A percentile compares a stretch with the other conserved stretches of the same genome.
Conservation (phyloP, 139 green algal species). For the Coelastrella sp. region DNA sequence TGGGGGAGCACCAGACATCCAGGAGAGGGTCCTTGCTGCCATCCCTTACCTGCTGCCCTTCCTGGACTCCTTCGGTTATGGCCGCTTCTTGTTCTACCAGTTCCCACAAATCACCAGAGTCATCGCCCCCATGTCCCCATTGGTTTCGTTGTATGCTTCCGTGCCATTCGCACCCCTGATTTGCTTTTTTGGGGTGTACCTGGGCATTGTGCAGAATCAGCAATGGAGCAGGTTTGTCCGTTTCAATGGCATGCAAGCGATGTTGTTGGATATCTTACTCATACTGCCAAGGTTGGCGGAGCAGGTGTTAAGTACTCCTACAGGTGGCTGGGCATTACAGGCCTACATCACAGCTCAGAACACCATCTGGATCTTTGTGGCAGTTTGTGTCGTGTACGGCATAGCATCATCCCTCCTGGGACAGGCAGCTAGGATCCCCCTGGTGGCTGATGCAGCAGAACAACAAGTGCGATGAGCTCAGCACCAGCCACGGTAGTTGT, state of each 20-base stretch:
- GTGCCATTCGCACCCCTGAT: constrained; percentile 67
- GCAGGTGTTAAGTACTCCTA: constrained; percentile 56
- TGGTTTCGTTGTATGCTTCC: constrained; percentile 58
- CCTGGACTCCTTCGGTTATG: constrained; percentile 65
- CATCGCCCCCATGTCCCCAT: constrained; percentile 50
- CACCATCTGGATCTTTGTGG: constrained; percentile 69
- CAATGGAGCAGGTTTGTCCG: constrained; percentile 60
- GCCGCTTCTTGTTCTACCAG: constrained; percentile 66
- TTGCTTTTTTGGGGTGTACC: constrained; percentile 69
- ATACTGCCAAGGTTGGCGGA: constrained; percentile 68
- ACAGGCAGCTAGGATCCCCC: constrained; percentile 55
- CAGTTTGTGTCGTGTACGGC: constrained; percentile 57
- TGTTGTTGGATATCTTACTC: constrained; percentile 72
- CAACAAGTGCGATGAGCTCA: constrained; percentile 56
- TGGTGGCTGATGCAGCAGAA: constrained; percentile 66
- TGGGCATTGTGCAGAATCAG: constrained; percentile 68
- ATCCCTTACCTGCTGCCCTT: constrained; percentile 67
- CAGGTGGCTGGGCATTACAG: constrained; percentile 56
- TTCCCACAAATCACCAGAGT: constrained; percentile 58
- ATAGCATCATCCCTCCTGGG: constrained; percentile 53
- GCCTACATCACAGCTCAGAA: constrained; percentile 64
- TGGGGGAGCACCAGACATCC: constrained; percentile 24
- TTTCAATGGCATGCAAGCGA: constrained; percentile 67
- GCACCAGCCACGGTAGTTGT: no score
- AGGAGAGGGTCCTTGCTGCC: constrained; percentile 57